These are phyloP conservation scores for Tuber aestivum DNA, from an alignment of 495 filamentous ascomycete genomes.

Conservation along the genomic window DNA sequence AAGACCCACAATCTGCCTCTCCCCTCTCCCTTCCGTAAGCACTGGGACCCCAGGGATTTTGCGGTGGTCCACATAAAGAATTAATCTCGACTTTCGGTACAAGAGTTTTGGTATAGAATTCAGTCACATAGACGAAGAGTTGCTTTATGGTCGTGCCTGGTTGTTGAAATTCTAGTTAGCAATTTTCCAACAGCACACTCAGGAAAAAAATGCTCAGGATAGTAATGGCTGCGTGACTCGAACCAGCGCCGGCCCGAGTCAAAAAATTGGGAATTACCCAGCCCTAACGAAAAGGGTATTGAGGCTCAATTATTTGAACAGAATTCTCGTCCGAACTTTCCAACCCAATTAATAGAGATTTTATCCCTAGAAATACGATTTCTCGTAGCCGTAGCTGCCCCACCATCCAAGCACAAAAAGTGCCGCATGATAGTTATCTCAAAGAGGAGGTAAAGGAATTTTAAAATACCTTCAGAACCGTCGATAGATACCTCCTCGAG, in stretches of 20 bases:
- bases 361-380: slow-evolving; percentile 5
- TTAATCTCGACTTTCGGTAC: slow-evolving; percentile 26
- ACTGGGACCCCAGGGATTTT: background rate
- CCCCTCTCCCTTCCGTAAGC: slow-evolving; percentile 3
- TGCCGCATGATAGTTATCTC: slow-evolving; percentile 3
- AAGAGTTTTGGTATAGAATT: slow-evolving; percentile 40
- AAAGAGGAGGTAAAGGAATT: slow-evolving; percentile 8
- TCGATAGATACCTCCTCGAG: slow-evolving; percentile 41
- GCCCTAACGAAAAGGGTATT: slow-evolving; percentile 30
- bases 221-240: slow-evolving; percentile 32
- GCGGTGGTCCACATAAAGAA: background rate
- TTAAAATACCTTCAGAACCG: slow-evolving; percentile 39
- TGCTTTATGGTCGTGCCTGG: slow-evolving; percentile 39
- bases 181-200: background rate
- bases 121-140: slow-evolving; percentile 40
- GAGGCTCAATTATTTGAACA: slow-evolving; percentile 28
- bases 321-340: slow-evolving; percentile 11
- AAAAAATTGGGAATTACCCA: slow-evolving; percentile 25
- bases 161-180: slow-evolving; percentile 13
- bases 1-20: background rate
- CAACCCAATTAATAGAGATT: background rate
- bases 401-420: slow-evolving; percentile 21
- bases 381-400: slow-evolving; percentile 5
- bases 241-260: slow-evolving; percentile 29
- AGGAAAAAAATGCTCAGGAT: slow-evolving; percentile 22